These are phyloP conservation scores for Hypoxylon crocopeplum DNA, from an alignment of 495 filamentous ascomycete genomes.

Conservation along the genomic window DNA sequence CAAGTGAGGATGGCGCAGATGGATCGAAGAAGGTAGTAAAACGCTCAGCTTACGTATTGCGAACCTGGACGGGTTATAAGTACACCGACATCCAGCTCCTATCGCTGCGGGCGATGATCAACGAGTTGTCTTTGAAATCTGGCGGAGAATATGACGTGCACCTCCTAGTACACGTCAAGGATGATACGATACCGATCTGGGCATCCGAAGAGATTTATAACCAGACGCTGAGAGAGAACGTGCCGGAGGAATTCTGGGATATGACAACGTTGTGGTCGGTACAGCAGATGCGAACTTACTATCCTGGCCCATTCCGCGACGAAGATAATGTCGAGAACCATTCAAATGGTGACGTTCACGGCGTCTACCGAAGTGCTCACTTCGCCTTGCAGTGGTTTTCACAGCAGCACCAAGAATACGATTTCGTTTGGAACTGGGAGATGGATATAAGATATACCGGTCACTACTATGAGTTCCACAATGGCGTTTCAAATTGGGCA, in stretches of 20 bases:
- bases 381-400: constrained; percentile 63
- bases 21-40: constrained; percentile 30
- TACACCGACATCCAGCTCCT: constrained; percentile 50
- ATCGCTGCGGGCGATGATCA: constrained; percentile 62
- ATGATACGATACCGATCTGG: constrained; percentile 60
- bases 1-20: constrained; percentile 11
- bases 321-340: constrained; percentile 54
- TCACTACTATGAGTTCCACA: constrained; percentile 62
- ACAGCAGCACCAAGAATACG: constrained; percentile 63
- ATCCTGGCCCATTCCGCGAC: constrained; percentile 45
- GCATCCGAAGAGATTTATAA: constrained; percentile 56
- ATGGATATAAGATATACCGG: constrained; percentile 66
- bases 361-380: constrained; percentile 41
- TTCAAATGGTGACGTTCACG: constrained; percentile 49
- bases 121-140: constrained; percentile 59
- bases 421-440: constrained; percentile 68
- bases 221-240: constrained; percentile 55
- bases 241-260: constrained; percentile 62
- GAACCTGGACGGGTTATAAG: constrained; percentile 51
- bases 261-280: constrained; percentile 65
- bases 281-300: constrained; percentile 48
- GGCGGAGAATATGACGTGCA: constrained; percentile 67
- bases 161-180: constrained; percentile 64
- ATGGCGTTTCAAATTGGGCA: constrained; percentile 54
- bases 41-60: constrained; percentile 50